Conservation (phyloP, 441 rosid genomes). For the Mallotus japonicus region DNA sequence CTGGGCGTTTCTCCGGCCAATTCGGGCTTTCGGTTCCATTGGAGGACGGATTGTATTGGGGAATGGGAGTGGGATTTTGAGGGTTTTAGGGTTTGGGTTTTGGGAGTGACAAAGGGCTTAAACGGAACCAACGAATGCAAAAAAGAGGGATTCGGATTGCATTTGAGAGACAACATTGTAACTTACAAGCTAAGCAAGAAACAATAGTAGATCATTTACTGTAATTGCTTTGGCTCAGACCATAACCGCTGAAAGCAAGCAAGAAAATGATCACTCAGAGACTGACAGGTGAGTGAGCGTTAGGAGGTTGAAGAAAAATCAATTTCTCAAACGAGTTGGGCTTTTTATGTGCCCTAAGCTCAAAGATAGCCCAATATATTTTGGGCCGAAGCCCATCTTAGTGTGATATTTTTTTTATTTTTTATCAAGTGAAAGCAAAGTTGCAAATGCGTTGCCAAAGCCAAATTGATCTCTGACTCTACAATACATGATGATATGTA, state of each 20-base stretch:
- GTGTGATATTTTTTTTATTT: background rate
- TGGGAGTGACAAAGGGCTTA: constrained; percentile 25
- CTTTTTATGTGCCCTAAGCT: background rate
- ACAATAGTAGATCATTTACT: constrained; percentile 22
- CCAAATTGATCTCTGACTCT: constrained; percentile 8
- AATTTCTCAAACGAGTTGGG: background rate
- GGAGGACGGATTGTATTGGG: constrained; percentile 57
- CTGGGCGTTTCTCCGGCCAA: constrained; percentile 90
- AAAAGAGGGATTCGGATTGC: constrained; percentile 32
- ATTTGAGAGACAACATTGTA: constrained; percentile 50
- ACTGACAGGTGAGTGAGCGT: too few species aligned
- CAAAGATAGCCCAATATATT: background rate
- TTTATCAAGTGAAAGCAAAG: background rate
- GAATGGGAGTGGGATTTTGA: constrained; percentile 23
- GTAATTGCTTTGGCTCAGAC: background rate
- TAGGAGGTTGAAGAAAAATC: too few species aligned
- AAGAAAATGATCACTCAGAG: background rate
- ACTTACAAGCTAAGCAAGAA: background rate
- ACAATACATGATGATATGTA: background rate
- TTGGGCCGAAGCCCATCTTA: background rate
- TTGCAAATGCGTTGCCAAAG: background rate
- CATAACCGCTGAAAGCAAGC: too few species aligned
- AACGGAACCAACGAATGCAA: constrained; percentile 31
- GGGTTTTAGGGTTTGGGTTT: constrained; percentile 30
- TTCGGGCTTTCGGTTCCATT: constrained; percentile 85